These are phyloP conservation scores for Craspedostauros australis DNA, from an alignment of 108 stramenopile genomes.

Conservation along the genomic window DNA sequence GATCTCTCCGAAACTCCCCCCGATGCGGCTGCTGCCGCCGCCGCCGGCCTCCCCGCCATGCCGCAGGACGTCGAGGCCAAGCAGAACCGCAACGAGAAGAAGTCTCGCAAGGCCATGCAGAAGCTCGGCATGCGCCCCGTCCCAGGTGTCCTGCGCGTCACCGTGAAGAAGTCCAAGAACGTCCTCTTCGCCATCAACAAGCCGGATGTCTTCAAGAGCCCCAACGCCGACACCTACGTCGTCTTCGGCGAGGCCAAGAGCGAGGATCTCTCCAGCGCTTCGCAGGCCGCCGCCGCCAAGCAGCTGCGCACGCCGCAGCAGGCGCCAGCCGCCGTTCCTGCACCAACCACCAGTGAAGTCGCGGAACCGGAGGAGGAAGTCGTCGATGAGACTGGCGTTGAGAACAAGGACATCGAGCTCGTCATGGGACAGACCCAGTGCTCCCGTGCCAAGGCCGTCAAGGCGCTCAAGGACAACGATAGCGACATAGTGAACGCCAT, in stretches of 20 bases:
- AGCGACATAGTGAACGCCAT: constrained; percentile 96
- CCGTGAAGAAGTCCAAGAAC: constrained; percentile 96
- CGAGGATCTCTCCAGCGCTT: constrained; percentile 85
- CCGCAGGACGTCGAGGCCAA: constrained; percentile 19
- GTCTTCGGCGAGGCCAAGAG: constrained; percentile 99
- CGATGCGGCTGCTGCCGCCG: constrained; percentile 39
- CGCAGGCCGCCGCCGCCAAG: constrained; percentile 81
- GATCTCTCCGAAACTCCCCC: constrained; percentile 42
- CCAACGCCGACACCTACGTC: constrained; percentile 92
- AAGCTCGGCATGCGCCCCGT: constrained; percentile 96
- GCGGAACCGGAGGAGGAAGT: constrained; percentile 52
- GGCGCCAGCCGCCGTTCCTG: constrained; percentile 36
- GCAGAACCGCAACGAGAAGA: constrained; percentile 98
- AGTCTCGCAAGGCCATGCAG: constrained; percentile 97
- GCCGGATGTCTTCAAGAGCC: constrained; percentile 94
- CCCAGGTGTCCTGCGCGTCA: constrained; percentile 91
- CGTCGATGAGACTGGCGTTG: constrained; percentile 92
- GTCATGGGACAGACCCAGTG: constrained; percentile 91
- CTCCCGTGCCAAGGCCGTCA: constrained; percentile 84
- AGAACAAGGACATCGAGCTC: constrained; percentile 95
- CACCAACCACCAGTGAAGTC: constrained; percentile 21
- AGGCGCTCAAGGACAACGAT: constrained; percentile 93
- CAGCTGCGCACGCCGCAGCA: constrained; percentile 73
- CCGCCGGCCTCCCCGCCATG: constrained; percentile 12
- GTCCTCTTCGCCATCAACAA: constrained; percentile 93